Conservation (phyloP, 805 yeast genomes). For the Yarrowia keelungensis region DNA sequence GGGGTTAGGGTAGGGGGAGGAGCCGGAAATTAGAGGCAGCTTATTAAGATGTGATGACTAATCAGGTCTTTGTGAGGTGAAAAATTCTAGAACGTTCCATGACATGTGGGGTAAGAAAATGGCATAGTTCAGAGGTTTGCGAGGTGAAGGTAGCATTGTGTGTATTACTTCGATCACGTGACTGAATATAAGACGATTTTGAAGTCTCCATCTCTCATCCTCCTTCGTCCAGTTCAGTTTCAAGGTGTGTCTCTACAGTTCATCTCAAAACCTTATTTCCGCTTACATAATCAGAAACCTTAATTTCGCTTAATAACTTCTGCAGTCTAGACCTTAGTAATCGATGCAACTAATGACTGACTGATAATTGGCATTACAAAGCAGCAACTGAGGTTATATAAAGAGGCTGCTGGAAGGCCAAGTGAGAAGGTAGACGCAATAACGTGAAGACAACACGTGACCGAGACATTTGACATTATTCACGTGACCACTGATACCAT, state of each 20-base stretch:
- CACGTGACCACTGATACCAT: neutral
- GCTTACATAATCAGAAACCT: too few species aligned
- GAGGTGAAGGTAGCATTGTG: too few species aligned
- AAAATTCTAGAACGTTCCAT: neutral
- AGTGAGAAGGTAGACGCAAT: too few species aligned
- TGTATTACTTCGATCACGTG: neutral
- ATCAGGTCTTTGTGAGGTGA: neutral
- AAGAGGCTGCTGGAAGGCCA: neutral
- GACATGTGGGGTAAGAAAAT: too few species aligned
- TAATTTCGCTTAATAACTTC: too few species aligned
- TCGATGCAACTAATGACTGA: neutral
- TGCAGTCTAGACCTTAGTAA: constrained; percentile 9
- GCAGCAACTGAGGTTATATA: constrained; percentile 2
- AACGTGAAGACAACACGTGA: neutral
- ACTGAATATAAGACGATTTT: neutral
- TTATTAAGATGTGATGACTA: too few species aligned
- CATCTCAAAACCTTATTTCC: too few species aligned
- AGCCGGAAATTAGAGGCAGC: neutral
- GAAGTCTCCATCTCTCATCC: too few species aligned
- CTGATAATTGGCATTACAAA: constrained; percentile 4
- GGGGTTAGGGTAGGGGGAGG: neutral
- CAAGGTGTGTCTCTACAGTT: too few species aligned
- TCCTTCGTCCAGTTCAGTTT: too few species aligned
- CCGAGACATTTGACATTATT: neutral
- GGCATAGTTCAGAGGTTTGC: too few species aligned